phyloP scores from a whole-genome alignment of 345 rosid genomes.

The Crucihimalaya himalaica region DNA sequence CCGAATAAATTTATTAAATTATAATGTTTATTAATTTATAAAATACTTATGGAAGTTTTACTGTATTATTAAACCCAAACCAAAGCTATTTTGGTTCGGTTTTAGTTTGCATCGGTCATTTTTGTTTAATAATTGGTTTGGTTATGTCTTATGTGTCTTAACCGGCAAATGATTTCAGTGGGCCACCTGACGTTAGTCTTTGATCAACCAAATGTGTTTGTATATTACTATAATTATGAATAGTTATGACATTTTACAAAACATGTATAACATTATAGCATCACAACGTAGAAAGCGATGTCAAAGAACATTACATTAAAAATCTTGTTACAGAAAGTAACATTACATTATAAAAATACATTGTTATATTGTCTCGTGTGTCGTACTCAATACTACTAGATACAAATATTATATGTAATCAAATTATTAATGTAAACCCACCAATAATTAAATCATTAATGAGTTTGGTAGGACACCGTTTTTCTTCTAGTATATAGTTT shows the following conservation, averaged over 20 bases:
- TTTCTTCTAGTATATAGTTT: neutral
- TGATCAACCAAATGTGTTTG: conserved; percentile 1
- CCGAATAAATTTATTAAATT: no score
- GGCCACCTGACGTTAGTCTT: neutral
- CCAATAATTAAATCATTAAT: neutral
- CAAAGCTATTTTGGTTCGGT: neutral
- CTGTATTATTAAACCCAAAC: no score
- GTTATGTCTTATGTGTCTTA: neutral
- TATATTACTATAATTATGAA: conserved; percentile 1
- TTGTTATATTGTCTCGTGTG: neutral
- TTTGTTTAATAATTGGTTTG: neutral
- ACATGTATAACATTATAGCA: neutral
- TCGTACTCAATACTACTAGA: neutral
- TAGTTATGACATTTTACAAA: neutral
- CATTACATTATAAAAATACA: neutral
- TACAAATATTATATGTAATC: neutral
- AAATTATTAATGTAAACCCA: neutral
- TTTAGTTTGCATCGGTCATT: no score
- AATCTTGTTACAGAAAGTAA: neutral
- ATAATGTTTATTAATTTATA: no score
- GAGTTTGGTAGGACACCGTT: neutral
- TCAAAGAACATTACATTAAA: neutral
- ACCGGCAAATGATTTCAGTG: neutral
- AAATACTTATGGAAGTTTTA: no score
- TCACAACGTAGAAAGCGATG: neutral